Percentiles rank a stretch among this genome's conserved stretches.
These are phyloP conservation scores for Alloteropsis angusta DNA, from an alignment of 202 grass and related monocot species.

Conservation along the genomic window DNA sequence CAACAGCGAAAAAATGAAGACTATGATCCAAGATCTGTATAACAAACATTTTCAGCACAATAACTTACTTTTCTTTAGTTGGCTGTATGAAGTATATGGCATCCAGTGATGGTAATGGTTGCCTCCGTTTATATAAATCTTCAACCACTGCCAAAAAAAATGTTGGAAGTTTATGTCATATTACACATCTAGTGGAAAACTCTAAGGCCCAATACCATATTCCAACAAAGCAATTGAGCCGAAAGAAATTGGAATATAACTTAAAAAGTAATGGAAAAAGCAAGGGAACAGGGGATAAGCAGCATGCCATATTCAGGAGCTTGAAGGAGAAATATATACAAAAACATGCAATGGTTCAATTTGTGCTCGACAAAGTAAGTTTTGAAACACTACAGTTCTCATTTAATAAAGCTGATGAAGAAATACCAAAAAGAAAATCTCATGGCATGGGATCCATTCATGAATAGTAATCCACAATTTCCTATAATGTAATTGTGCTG, in stretches of 20 bases:
- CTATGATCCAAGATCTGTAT: background rate
- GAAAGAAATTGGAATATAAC: background rate
- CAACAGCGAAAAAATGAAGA: slow-evolving; percentile 1
- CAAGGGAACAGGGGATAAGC: slow-evolving; percentile 19
- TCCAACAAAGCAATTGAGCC: slow-evolving; percentile 10
- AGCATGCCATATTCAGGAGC: slow-evolving; percentile 4
- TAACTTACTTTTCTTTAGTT: slow-evolving; percentile 94
- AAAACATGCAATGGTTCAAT: background rate
- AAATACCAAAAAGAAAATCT: background rate
- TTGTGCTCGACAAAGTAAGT: background rate
- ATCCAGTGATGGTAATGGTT: slow-evolving; percentile 89
- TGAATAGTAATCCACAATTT: background rate
- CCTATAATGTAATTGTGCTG: background rate
- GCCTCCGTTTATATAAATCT: slow-evolving; percentile 91
- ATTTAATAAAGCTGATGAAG: background rate
- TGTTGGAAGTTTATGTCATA: slow-evolving; percentile 14
- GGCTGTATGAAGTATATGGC: slow-evolving; percentile 99
- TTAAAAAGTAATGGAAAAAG: background rate
- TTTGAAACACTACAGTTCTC: background rate
- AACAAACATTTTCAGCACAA: slow-evolving; percentile 20
- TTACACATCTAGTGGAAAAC: slow-evolving; percentile 15
- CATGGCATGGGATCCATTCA: background rate
- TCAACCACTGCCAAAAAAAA: slow-evolving; percentile 80
- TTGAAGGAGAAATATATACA: background rate
- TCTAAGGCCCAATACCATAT: slow-evolving; percentile 6